Evolutionary conservation across 176 grass and related monocot species (phyloP).

Genomic region (Zizania latifolia): DNA sequence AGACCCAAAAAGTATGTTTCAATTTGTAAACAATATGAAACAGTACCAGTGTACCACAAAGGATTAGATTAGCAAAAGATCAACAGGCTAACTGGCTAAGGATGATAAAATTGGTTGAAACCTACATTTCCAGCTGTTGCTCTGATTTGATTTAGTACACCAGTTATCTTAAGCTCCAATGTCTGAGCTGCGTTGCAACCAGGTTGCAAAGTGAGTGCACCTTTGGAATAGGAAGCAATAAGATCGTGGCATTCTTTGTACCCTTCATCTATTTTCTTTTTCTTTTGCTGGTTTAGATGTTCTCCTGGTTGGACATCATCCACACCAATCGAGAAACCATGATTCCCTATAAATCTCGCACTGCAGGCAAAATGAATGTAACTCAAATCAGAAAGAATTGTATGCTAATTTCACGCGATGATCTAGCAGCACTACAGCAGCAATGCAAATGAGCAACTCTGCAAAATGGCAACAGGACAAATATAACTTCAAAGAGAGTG

Average conservation of each 20-base stretch:
- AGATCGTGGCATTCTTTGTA: slow-evolving; percentile 71
- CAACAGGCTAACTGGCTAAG: neutral
- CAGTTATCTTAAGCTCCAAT: slow-evolving; percentile 64
- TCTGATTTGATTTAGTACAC: slow-evolving; percentile 76
- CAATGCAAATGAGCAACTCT: neutral
- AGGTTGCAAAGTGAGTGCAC: slow-evolving; percentile 52
- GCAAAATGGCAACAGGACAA: neutral
- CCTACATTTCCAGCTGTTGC: slow-evolving; percentile 62
- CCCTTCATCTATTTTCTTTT: slow-evolving; percentile 57
- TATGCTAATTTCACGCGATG: neutral
- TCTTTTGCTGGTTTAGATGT: slow-evolving; percentile 61
- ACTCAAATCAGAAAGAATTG: slow-evolving; percentile 28
- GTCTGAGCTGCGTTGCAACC: slow-evolving; percentile 69
- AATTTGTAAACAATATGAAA: slow-evolving; percentile 16
- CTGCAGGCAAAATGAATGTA: slow-evolving; percentile 32
- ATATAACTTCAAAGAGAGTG: neutral
- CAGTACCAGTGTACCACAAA: slow-evolving; percentile 6
- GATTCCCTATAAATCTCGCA: slow-evolving; percentile 98
- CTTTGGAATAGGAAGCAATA: slow-evolving; percentile 66
- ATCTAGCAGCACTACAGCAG: neutral
- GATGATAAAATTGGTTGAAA: neutral
- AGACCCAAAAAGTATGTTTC: neutral
- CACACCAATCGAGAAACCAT: slow-evolving; percentile 95
- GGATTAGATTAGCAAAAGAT: neutral
- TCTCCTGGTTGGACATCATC: slow-evolving; percentile 91